Conservation (phyloP, 2,329 filamentous ascomycete species). For the Xylaria sp. region DNA sequence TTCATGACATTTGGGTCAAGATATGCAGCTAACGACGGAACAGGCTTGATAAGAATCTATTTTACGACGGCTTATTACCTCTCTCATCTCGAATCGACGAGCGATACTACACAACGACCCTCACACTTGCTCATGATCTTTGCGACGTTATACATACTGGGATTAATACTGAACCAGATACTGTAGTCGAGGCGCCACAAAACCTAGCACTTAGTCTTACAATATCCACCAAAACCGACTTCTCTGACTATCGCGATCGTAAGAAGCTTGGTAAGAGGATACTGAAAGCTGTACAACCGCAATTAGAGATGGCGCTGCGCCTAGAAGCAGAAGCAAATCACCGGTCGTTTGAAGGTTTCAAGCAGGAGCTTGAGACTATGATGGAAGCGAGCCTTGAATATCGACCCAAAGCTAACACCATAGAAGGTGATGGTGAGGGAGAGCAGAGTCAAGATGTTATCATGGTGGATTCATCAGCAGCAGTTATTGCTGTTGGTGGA, state of each 20-base stretch:
- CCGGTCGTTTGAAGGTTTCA: constrained; percentile 74
- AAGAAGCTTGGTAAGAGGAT: constrained; percentile 90
- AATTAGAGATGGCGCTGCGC: constrained; percentile 77
- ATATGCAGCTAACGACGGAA: constrained; percentile 52
- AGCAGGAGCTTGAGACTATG: constrained; percentile 78
- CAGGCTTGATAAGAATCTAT: constrained; percentile 73
- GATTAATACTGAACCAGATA: constrained; percentile 58
- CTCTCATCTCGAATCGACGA: constrained; percentile 64
- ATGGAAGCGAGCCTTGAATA: constrained; percentile 74
- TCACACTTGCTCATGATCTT: constrained; percentile 67
- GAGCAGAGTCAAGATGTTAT: constrained; percentile 58
- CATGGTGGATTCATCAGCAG: constrained; percentile 61
- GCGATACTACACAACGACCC: constrained; percentile 67
- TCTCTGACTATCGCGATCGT: constrained; percentile 79
- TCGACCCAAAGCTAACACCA: constrained; percentile 53
- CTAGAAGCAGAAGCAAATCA: constrained; percentile 85
- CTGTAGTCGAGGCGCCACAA: constrained; percentile 42
- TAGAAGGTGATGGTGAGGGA: constrained; percentile 52
- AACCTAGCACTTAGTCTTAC: constrained; percentile 54
- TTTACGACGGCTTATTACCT: constrained; percentile 61
- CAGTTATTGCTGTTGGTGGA: constrained; percentile 58
- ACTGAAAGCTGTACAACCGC: constrained; percentile 81
- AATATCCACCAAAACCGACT: constrained; percentile 63
- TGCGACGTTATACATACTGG: constrained; percentile 63
- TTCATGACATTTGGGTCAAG: constrained; percentile 35